Percentiles rank a stretch among this genome's conserved stretches.
Evolutionary conservation across 1,284 basidiomycete species (phyloP).

Genomic region (Agaricales sp.): DNA sequence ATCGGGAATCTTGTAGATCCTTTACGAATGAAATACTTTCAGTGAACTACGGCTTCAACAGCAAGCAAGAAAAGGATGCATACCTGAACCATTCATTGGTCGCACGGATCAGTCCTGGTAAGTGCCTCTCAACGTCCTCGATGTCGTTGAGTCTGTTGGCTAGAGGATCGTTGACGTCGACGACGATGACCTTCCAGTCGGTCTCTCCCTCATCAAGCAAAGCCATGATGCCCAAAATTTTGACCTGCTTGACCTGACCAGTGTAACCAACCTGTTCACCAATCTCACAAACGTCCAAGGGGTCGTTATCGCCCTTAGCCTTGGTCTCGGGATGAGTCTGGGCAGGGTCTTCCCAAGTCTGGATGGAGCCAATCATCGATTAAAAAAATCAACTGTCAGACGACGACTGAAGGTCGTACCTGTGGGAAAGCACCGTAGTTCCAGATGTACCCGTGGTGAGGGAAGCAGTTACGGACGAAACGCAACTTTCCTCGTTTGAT

Average conservation of each 20-base stretch:
- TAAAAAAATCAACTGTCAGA: slow-evolving; percentile 3
- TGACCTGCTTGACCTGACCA: slow-evolving; percentile 99
- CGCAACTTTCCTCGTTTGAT: slow-evolving; percentile 94
- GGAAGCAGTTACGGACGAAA: slow-evolving; percentile 99
- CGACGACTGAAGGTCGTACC: slow-evolving; percentile 38
- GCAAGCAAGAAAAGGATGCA: slow-evolving; percentile 8
- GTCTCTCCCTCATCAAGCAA: slow-evolving; percentile 97
- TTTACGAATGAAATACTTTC: slow-evolving; percentile 18
- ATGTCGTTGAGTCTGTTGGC: slow-evolving; percentile 97
- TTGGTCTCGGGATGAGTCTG: slow-evolving; percentile 92
- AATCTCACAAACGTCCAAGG: slow-evolving; percentile 99
- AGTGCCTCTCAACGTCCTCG: slow-evolving; percentile 97
- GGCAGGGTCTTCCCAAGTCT: slow-evolving; percentile 98
- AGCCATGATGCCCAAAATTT: slow-evolving; percentile 99
- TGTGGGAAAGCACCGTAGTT: slow-evolving; percentile 98
- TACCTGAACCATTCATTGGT: slow-evolving; percentile 97
- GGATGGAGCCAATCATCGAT: slow-evolving; percentile 12
- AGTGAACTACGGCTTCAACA: slow-evolving; percentile 3
- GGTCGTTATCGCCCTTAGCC: slow-evolving; percentile 98
- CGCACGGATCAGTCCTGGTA: slow-evolving; percentile 91
- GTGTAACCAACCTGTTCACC: slow-evolving; percentile 97
- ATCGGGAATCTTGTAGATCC: slow-evolving; percentile 98
- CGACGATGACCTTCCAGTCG: slow-evolving; percentile 98
- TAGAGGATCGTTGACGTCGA: slow-evolving; percentile 94
- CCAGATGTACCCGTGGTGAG: slow-evolving; percentile 98